phyloP scores from a whole-genome alignment of 2,329 filamentous ascomycete species.

The Corniculantispora saksenae region DNA sequence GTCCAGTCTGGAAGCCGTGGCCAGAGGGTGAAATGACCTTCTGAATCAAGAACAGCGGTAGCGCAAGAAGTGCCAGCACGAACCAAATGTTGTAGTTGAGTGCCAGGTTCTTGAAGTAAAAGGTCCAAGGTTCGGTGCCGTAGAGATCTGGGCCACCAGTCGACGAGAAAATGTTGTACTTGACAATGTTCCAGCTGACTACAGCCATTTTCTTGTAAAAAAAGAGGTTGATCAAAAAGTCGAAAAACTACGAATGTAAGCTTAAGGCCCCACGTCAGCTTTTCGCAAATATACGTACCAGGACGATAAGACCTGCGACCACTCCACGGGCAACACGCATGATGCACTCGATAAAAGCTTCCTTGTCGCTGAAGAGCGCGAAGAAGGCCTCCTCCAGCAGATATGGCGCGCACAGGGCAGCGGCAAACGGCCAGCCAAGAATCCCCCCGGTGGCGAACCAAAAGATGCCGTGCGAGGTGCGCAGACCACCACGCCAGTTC shows the following conservation, averaged over 20 bases:
- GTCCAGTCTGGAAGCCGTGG: conserved; percentile 65
- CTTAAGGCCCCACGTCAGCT: not conserved
- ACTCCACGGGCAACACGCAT: conserved; percentile 67
- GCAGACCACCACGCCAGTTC: conserved; percentile 79
- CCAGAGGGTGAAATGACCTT: conserved; percentile 63
- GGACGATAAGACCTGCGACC: conserved; percentile 64
- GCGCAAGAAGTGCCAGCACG: conserved; percentile 69
- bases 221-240: conserved; percentile 73
- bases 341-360: conserved; percentile 61
- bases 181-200: conserved; percentile 89
- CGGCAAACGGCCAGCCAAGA: conserved; percentile 92
- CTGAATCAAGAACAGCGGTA: conserved; percentile 76
- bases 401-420: conserved; percentile 79
- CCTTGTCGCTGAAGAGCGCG: conserved; percentile 53
- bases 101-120: conserved; percentile 87
- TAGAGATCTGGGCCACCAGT: conserved; percentile 87
- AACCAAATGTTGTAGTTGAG: conserved; percentile 98
- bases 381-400: conserved; percentile 73
- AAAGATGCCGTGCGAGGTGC: conserved; percentile 80
- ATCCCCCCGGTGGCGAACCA: conserved; percentile 87
- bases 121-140: conserved; percentile 94
- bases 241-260: conserved; percentile 55
- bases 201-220: conserved; percentile 80
- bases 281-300: conserved; percentile 54
- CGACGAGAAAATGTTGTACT: conserved; percentile 90